A percentile compares a stretch with the other conserved stretches of the same genome.
Evolutionary conservation across 73 alveolate genomes (phyloP).

Genomic region (Breviolum minutum): DNA sequence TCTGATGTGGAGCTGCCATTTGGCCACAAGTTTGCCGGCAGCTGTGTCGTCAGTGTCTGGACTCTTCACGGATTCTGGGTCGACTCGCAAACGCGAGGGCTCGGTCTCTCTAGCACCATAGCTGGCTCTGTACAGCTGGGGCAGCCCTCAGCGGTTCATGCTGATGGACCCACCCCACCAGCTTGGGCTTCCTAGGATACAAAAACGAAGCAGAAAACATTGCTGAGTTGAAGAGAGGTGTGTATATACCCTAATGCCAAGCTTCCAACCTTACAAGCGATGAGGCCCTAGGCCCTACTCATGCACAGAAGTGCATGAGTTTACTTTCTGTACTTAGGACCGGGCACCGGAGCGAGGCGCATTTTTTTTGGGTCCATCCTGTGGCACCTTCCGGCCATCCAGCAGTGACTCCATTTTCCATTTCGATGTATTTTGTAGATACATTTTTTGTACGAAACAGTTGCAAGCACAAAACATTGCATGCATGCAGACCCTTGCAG

Average conservation of each 20-base stretch:
- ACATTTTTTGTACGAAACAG: no score
- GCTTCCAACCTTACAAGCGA: no score
- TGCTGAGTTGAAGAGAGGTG: no score
- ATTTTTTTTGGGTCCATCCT: not conserved
- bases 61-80: not conserved
- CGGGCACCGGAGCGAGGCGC: constrained; percentile 6
- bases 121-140: constrained; percentile 43
- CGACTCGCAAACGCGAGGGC: constrained; percentile 26
- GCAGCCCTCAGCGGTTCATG: not conserved
- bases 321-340: not conserved
- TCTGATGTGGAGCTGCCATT: constrained; percentile 35
- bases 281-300: not conserved
- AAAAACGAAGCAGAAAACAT: no score
- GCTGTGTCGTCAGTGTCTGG: constrained; percentile 24
- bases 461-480: no score
- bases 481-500: no score
- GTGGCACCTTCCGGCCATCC: no score
- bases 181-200: not conserved
- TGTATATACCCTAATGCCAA: no score
- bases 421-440: no score
- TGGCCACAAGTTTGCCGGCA: constrained; percentile 95
- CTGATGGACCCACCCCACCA: not conserved
- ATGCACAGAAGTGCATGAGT: not conserved
- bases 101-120: not conserved
- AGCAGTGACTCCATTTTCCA: no score